Percentiles rank a stretch among this genome's conserved stretches.
These are phyloP conservation scores for Rhodotorula sp. DNA, from an alignment of 1,284 basidiomycete genomes.

Conservation along the genomic window DNA sequence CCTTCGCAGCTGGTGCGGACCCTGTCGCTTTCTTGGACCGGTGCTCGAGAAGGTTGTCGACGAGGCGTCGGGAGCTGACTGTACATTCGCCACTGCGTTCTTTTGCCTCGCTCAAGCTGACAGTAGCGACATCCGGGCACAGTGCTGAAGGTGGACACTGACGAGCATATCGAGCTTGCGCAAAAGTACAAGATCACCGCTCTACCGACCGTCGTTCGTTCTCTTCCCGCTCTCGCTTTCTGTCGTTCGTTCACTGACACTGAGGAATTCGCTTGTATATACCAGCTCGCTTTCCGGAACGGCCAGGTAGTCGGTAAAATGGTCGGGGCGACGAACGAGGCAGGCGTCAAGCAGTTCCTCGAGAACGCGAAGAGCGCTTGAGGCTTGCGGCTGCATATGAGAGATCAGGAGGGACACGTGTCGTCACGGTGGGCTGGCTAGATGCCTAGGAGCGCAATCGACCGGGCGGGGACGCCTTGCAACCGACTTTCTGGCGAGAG, in stretches of 20 bases:
- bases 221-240: background rate
- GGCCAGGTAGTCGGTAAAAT: constrained; percentile 34
- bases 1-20: constrained; percentile 35
- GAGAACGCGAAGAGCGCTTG: constrained; percentile 14
- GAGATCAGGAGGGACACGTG: background rate
- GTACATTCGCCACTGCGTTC: background rate
- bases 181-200: constrained; percentile 34
- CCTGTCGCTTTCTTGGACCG: constrained; percentile 33
- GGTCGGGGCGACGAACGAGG: constrained; percentile 22
- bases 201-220: constrained; percentile 32
- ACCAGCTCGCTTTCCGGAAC: constrained; percentile 37
- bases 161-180: constrained; percentile 28
- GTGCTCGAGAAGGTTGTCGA: constrained; percentile 34
- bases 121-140: background rate
- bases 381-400: background rate
- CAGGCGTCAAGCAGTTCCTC: constrained; percentile 29
- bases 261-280: background rate
- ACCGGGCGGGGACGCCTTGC: no score
- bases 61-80: constrained; percentile 19
- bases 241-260: no score
- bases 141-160: constrained; percentile 38
- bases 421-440: constrained; percentile 3
- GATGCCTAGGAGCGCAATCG: background rate
- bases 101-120: background rate
- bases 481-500: no score